Conservation (phyloP, 2,329 filamentous ascomycete genomes). For the Pleoardoris graminearum region DNA sequence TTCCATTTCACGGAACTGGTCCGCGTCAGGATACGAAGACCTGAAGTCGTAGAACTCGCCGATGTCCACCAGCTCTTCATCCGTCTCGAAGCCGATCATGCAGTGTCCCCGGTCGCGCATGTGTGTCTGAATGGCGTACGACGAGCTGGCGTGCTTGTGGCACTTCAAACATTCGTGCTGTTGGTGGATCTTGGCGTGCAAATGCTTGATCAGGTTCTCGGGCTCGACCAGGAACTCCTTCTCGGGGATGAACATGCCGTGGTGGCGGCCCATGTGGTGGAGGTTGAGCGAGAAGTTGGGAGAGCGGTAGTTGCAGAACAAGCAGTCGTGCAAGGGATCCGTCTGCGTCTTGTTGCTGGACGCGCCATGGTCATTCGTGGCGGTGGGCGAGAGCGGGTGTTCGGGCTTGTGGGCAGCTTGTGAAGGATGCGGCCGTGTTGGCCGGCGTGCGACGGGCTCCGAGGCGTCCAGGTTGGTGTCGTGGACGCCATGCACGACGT, state of each 20-base stretch:
- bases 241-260: constrained; percentile 96
- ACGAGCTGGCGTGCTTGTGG: constrained; percentile 76
- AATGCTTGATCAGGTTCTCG: constrained; percentile 76
- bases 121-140: constrained; percentile 85
- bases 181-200: constrained; percentile 79
- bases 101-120: constrained; percentile 98
- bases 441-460: constrained; percentile 48
- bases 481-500: constrained; percentile 77
- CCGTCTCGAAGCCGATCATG: constrained; percentile 88
- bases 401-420: constrained; percentile 37
- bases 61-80: constrained; percentile 89
- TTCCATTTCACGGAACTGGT: constrained; percentile 58
- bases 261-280: constrained; percentile 86
- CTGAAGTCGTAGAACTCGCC: constrained; percentile 98
- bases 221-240: constrained; percentile 79
- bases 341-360: constrained; percentile 37
- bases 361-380: constrained; percentile 28
- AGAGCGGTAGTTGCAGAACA: constrained; percentile 91
- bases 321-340: constrained; percentile 60
- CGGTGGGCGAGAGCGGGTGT: constrained; percentile 43
- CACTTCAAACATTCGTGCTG: constrained; percentile 87
- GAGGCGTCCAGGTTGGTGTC: constrained; percentile 59
- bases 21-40: constrained; percentile 88
- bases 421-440: constrained; percentile 48
- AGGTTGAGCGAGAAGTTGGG: constrained; percentile 75